These are phyloP conservation scores for Psilocybe subaeruginosa DNA, from an alignment of 768 basidiomycete genomes.

Conservation along the genomic window DNA sequence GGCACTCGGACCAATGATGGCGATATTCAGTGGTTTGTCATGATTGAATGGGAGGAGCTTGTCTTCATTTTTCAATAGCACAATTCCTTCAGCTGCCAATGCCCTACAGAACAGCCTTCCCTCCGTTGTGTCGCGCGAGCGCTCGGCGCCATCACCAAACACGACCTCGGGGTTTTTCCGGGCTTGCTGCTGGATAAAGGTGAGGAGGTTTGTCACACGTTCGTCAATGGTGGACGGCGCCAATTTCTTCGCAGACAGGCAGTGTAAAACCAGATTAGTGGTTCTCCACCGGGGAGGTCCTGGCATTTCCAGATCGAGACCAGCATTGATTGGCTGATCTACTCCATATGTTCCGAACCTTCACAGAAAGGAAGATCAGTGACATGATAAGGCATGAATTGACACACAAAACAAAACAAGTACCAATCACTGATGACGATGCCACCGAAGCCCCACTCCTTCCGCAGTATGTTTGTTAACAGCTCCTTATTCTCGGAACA, in stretches of 20 bases:
- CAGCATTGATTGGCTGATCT: slow-evolving; percentile 71
- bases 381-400: not conserved
- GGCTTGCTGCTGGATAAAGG: slow-evolving; percentile 61
- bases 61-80: slow-evolving; percentile 65
- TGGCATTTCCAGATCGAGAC: slow-evolving; percentile 80
- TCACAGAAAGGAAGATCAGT: not conserved
- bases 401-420: not conserved
- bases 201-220: slow-evolving; percentile 51
- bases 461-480: slow-evolving; percentile 64
- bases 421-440: slow-evolving; percentile 83
- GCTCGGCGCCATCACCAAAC: slow-evolving; percentile 63
- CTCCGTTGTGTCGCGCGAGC: slow-evolving; percentile 56
- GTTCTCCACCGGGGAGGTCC: slow-evolving; percentile 74
- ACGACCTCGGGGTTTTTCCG: slow-evolving; percentile 59
- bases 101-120: slow-evolving; percentile 54
- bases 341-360: slow-evolving; percentile 78
- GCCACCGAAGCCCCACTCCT: slow-evolving; percentile 76
- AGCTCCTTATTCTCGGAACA: slow-evolving; percentile 69
- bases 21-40: slow-evolving; percentile 47
- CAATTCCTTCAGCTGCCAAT: slow-evolving; percentile 64
- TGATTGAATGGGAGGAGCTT: slow-evolving; percentile 56
- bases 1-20: slow-evolving; percentile 72
- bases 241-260: slow-evolving; percentile 49
- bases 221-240: slow-evolving; percentile 47
- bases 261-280: slow-evolving; percentile 38